A percentile compares a stretch with the other conserved stretches of the same genome.
phyloP scores from a whole-genome alignment of 208 protist species.

The Wallacemonas rigidus region DNA sequence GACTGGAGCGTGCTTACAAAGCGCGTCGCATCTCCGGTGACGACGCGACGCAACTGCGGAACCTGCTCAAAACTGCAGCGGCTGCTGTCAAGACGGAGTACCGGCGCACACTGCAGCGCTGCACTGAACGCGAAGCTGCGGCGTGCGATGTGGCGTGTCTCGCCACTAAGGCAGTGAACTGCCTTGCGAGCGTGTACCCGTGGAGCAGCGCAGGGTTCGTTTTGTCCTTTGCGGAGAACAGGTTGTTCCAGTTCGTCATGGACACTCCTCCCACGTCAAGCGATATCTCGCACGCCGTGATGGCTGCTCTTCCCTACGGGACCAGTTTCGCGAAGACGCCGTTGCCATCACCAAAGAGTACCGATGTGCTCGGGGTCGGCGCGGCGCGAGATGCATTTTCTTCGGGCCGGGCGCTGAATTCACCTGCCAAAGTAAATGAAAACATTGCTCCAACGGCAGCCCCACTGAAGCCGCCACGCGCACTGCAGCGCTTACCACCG shows the following conservation, averaged over 20 bases:
- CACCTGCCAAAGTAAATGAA: too few species aligned
- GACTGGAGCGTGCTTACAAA: slow-evolving; percentile 14
- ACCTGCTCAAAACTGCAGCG: slow-evolving; percentile 18
- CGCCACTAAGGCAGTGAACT: slow-evolving; percentile 43
- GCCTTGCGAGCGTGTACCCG: slow-evolving; percentile 47
- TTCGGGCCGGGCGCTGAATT: too few species aligned
- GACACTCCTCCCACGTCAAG: background rate
- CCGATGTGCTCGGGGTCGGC: too few species aligned
- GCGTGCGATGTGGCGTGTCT: slow-evolving; percentile 24
- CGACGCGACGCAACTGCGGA: slow-evolving; percentile 6
- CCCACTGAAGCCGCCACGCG: background rate
- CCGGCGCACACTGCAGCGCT: slow-evolving; percentile 40
- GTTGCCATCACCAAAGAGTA: too few species aligned
- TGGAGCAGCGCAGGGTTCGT: slow-evolving; percentile 51
- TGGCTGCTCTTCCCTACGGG: background rate
- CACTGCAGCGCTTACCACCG: background rate
- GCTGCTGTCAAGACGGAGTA: slow-evolving; percentile 42
- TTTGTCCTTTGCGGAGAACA: slow-evolving; percentile 40
- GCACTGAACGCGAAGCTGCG: slow-evolving; percentile 15
- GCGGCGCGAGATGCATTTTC: too few species aligned
- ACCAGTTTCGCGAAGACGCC: background rate
- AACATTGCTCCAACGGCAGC: background rate
- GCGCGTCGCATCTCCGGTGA: slow-evolving; percentile 9
- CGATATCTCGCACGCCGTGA: background rate
- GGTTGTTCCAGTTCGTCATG: slow-evolving; percentile 19